These are phyloP conservation scores for Darksidea phi DNA, from an alignment of 495 filamentous ascomycete species.

Conservation along the genomic window DNA sequence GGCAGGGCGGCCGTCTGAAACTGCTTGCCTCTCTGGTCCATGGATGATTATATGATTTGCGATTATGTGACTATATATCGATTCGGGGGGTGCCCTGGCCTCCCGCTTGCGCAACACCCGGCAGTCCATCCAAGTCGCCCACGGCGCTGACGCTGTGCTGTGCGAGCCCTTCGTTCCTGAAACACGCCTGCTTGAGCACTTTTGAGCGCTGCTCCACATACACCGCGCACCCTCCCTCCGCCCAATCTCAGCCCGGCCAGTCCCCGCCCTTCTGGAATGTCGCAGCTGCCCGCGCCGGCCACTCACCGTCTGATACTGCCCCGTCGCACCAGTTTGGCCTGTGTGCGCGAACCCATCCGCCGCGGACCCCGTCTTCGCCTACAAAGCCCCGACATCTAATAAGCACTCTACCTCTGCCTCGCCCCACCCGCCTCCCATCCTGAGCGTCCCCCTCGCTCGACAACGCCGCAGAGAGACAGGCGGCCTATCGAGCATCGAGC, in stretches of 20 bases:
- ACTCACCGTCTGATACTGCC: conserved; percentile 7
- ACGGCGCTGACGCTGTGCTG: not conserved
- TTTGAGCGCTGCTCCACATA: not conserved
- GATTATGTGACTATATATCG: no score
- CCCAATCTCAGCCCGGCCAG: not conserved
- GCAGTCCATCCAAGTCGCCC: not conserved
- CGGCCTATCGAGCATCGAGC: not conserved
- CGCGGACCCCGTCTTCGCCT: not conserved
- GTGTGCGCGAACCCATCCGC: not conserved
- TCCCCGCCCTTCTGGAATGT: conserved; percentile 15
- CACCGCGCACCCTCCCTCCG: conserved; percentile 1
- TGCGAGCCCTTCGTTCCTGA: not conserved
- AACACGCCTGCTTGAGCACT: not conserved
- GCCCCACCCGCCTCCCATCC: not conserved
- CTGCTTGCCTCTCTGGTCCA: no score
- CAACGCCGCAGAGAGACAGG: not conserved
- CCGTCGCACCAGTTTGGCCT: conserved; percentile 7
- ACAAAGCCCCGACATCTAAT: not conserved
- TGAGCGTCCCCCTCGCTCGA: not conserved
- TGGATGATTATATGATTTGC: no score
- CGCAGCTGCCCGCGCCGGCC: not conserved
- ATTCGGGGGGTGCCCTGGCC: no score
- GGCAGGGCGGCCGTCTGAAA: no score
- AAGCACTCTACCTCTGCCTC: not conserved
- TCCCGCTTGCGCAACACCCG: not conserved